Evolutionary conservation across 179 eudicot species (phyloP).

Genomic region (Spinacia oleracea): DNA sequence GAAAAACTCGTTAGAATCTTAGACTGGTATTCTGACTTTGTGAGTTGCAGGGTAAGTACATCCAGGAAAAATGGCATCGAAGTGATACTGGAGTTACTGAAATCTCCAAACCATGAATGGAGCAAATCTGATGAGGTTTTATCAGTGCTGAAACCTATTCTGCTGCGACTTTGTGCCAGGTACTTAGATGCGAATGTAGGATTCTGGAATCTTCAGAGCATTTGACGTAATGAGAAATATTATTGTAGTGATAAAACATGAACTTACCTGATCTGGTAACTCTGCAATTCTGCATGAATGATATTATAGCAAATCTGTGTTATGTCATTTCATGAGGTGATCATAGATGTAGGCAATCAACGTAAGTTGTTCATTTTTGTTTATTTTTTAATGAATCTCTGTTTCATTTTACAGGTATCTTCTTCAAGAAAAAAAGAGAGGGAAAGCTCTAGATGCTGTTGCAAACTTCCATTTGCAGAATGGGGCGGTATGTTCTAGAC

Average conservation of each 20-base stretch:
- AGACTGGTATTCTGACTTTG: neutral
- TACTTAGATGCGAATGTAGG: constrained; percentile 23
- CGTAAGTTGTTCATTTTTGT: neutral
- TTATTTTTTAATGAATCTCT: neutral
- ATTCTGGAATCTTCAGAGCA: neutral
- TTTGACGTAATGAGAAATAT: neutral
- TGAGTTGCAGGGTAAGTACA: constrained; percentile 47
- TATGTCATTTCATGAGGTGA: neutral
- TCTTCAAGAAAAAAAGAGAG: constrained; percentile 83
- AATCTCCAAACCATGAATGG: constrained; percentile 60
- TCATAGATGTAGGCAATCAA: neutral
- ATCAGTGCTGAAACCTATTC: constrained; percentile 49
- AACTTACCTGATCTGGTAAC: neutral
- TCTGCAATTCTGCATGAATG: neutral
- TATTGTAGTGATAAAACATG: neutral
- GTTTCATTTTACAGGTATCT: constrained; percentile 59
- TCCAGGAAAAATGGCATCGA: constrained; percentile 59
- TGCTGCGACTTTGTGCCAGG: constrained; percentile 92
- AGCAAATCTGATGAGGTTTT: constrained; percentile 49
- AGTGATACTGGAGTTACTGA: constrained; percentile 61
- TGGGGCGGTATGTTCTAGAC: constrained; percentile 74
- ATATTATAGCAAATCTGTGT: neutral
- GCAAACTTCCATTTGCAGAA: constrained; percentile 98
- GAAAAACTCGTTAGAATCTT: neutral
- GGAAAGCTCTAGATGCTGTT: constrained; percentile 95